A percentile compares a stretch with the other conserved stretches of the same genome.
Conservation (phyloP, 2,329 filamentous ascomycete species). For the Cladosporium velox region DNA sequence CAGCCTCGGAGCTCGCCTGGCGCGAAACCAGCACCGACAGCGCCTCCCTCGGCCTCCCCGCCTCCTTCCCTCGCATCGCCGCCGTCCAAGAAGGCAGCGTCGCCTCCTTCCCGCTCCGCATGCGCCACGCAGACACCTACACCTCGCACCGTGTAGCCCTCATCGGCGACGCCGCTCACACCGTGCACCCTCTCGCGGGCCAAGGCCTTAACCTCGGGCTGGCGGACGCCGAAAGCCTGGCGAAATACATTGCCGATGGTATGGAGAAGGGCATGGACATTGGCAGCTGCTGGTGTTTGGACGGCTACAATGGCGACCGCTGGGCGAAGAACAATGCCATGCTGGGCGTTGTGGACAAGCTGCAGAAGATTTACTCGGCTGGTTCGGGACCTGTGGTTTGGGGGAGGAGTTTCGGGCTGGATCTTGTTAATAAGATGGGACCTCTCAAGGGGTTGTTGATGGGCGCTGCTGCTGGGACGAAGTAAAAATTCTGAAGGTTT, state of each 20-base stretch:
- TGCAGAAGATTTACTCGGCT: constrained; percentile 89
- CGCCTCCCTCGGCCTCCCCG: constrained; percentile 40
- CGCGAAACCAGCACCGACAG: constrained; percentile 69
- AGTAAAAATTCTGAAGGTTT: not conserved
- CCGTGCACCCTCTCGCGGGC: constrained; percentile 89
- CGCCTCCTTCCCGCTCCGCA: constrained; percentile 85
- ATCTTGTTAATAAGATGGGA: constrained; percentile 71
- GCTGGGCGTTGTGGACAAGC: constrained; percentile 79
- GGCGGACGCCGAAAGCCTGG: constrained; percentile 80
- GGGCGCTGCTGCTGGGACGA: constrained; percentile 58
- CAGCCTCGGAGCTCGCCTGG: constrained; percentile 70
- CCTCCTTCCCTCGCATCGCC: constrained; percentile 57
- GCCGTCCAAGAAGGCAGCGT: constrained; percentile 76
- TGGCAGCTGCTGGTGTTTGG: constrained; percentile 74
- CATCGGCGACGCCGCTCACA: constrained; percentile 92
- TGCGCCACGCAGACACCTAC: constrained; percentile 94
- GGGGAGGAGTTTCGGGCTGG: constrained; percentile 74
- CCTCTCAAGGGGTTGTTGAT: constrained; percentile 85
- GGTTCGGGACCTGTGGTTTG: constrained; percentile 77
- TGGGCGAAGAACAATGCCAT: constrained; percentile 79
- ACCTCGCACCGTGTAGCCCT: constrained; percentile 86
- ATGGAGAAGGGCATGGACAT: constrained; percentile 85
- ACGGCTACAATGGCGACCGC: constrained; percentile 76
- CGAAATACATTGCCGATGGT: constrained; percentile 71
- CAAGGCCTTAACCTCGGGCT: constrained; percentile 94